phyloP scores from a whole-genome alignment of 2,329 filamentous ascomycete species.

The Fusarium staphyleae region DNA sequence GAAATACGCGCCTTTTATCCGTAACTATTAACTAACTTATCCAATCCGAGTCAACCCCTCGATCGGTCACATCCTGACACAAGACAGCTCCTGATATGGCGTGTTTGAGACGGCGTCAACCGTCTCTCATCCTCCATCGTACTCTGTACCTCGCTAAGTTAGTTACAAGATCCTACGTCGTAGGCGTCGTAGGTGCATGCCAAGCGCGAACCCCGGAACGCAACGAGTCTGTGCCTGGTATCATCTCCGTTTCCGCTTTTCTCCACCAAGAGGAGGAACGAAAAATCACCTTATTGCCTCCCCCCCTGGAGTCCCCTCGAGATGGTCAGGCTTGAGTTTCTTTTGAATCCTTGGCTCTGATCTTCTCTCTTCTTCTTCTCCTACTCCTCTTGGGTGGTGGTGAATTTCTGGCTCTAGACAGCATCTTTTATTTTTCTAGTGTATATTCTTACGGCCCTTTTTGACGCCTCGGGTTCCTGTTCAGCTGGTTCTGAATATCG shows the following conservation, averaged over 20 bases:
- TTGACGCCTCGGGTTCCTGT: neutral
- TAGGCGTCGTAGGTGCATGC: slow-evolving; percentile 13
- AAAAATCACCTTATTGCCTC: slow-evolving; percentile 34
- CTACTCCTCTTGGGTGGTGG: slow-evolving; percentile 3
- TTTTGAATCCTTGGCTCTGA: slow-evolving; percentile 16
- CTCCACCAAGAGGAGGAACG: slow-evolving; percentile 1
- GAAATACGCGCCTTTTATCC: too few species aligned
- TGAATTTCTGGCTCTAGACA: slow-evolving; percentile 35
- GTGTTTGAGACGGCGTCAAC: too few species aligned
- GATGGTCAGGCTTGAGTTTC: neutral
- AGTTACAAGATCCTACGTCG: too few species aligned
- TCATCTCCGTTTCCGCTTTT: slow-evolving; percentile 35
- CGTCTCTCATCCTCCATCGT: neutral
- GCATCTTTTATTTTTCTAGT: slow-evolving; percentile 38
- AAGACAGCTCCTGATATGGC: slow-evolving; percentile 30
- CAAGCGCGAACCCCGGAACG: slow-evolving; percentile 36
- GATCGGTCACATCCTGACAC: slow-evolving; percentile 22
- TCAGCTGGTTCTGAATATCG: slow-evolving; percentile 37
- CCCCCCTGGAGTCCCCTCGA: slow-evolving; percentile 28
- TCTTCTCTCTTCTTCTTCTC: neutral
- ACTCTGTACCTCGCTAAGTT: slow-evolving; percentile 22
- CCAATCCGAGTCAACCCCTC: neutral
- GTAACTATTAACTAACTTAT: too few species aligned
- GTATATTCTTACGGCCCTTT: slow-evolving; percentile 18
- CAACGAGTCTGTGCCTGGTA: slow-evolving; percentile 34